These are phyloP conservation scores for Dactylis glomerata DNA, from an alignment of 176 grass and related monocot species.

Conservation along the genomic window DNA sequence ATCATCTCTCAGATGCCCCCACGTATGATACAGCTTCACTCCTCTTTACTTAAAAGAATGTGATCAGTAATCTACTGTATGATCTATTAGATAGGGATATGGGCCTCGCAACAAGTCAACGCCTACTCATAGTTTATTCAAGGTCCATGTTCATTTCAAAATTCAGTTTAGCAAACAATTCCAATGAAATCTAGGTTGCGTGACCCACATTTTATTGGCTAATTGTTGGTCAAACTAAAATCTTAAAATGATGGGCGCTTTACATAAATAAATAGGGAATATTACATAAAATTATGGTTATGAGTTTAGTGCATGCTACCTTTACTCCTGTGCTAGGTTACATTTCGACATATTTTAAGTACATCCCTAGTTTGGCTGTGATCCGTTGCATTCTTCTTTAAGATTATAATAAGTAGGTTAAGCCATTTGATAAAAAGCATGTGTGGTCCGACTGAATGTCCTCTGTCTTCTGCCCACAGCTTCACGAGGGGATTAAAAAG, in stretches of 20 bases:
- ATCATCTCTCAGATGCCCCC: not conserved
- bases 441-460: conserved; percentile 11
- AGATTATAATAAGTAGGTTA: conserved; percentile 12
- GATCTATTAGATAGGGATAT: conserved; percentile 1
- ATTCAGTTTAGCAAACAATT: not conserved
- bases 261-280: not conserved
- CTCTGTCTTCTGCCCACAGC: conserved; percentile 44
- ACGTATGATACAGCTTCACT: not conserved
- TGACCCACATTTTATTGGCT: not conserved
- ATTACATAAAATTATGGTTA: not conserved
- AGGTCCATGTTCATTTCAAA: not conserved
- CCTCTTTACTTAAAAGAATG: not conserved
- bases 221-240: conserved; percentile 13
- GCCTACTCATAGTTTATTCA: not conserved
- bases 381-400: not conserved
- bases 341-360: not conserved
- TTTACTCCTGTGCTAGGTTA: not conserved
- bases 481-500: conserved; percentile 97
- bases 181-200: not conserved
- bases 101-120: not conserved
- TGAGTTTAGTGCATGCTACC: not conserved
- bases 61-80: not conserved
- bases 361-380: not conserved
- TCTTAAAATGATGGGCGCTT: not conserved
- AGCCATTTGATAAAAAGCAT: not conserved